Evolutionary conservation across 805 yeast species (phyloP).

Genomic region (Cyberlindnera sargentensis): DNA sequence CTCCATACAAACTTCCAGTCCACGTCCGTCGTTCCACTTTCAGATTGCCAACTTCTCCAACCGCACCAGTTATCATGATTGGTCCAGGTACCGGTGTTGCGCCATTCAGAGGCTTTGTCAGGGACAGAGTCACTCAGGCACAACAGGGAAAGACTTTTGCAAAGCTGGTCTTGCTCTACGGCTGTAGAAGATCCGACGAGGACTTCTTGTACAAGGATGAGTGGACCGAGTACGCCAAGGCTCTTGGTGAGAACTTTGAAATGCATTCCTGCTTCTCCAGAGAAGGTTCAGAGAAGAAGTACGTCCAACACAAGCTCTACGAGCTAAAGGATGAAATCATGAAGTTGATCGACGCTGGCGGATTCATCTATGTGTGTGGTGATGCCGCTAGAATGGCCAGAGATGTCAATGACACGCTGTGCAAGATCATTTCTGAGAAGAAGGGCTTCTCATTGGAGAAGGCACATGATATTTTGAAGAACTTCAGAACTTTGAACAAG

Average conservation of each 20-base stretch:
- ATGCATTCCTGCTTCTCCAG: slow-evolving; percentile 84
- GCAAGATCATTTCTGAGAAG: slow-evolving; percentile 51
- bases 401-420: slow-evolving; percentile 73
- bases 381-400: slow-evolving; percentile 96
- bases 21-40: slow-evolving; percentile 94
- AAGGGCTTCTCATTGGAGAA: slow-evolving; percentile 58
- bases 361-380: slow-evolving; percentile 92
- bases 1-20: slow-evolving; percentile 62
- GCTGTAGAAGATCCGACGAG: slow-evolving; percentile 72
- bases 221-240: slow-evolving; percentile 71
- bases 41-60: slow-evolving; percentile 82
- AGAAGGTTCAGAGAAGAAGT: slow-evolving; percentile 54
- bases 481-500: slow-evolving; percentile 73
- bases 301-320: slow-evolving; percentile 75
- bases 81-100: slow-evolving; percentile 99
- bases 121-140: slow-evolving; percentile 68
- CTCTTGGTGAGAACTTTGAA: slow-evolving; percentile 50
- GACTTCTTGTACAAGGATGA: slow-evolving; percentile 86
- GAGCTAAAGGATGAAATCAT: slow-evolving; percentile 40
- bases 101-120: slow-evolving; percentile 91
- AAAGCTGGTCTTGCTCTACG: slow-evolving; percentile 71
- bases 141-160: slow-evolving; percentile 52
- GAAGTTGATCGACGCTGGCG: slow-evolving; percentile 57
- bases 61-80: slow-evolving; percentile 79
- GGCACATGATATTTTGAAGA: slow-evolving; percentile 72